Conservation (phyloP, 805 yeast genomes). For the Yarrowia deformans region DNA sequence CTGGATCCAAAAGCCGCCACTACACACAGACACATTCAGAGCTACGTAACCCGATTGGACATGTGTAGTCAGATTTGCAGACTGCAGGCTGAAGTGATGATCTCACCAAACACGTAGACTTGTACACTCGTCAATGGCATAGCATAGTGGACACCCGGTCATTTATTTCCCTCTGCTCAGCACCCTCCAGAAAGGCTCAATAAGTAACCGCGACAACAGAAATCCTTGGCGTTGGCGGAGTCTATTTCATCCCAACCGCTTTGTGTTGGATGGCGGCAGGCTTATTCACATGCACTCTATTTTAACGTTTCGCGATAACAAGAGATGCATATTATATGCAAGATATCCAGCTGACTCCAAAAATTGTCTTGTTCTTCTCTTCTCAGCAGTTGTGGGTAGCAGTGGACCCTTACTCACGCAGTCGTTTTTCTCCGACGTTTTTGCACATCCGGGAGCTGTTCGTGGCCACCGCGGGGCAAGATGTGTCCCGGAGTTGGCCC, state of each 20-base stretch:
- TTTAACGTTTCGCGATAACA: constrained; percentile 33
- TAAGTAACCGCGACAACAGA: constrained; percentile 28
- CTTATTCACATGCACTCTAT: constrained; percentile 33
- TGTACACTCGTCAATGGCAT: no score
- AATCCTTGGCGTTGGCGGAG: constrained; percentile 3
- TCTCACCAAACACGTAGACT: no score
- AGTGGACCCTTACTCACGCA: no score
- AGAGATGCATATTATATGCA: constrained; percentile 20
- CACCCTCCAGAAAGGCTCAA: neutral
- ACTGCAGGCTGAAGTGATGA: no score
- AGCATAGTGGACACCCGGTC: no score
- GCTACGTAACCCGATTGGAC: no score
- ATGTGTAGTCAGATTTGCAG: no score
- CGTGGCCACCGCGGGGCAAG: neutral
- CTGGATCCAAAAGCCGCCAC: neutral
- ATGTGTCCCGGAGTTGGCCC: neutral
- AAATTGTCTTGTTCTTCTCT: constrained; percentile 5
- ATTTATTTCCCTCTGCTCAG: no score
- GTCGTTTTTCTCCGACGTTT: neutral
- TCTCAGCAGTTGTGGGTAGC: neutral
- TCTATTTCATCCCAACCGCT: constrained; percentile 29
- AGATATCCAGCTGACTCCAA: constrained; percentile 35
- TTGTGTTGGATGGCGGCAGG: constrained; percentile 8
- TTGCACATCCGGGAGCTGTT: neutral
- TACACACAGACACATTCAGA: no score